Evolutionary conservation across 192 early-diverging fungal genomes (phyloP).

Genomic region (Borealophlyctis nickersoniae): DNA sequence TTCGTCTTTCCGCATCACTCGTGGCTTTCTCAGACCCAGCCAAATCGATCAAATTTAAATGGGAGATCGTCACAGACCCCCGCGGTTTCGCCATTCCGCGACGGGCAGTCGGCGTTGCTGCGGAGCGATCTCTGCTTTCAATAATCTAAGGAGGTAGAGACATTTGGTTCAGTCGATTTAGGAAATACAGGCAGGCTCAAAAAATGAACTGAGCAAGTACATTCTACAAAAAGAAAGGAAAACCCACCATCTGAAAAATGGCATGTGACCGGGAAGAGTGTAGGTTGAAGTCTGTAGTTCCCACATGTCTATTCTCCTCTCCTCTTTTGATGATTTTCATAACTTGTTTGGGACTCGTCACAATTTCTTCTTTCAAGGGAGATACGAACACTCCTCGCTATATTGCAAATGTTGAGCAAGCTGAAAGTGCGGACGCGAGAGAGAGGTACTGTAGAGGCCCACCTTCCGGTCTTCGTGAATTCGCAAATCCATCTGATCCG

Average conservation of each 20-base stretch:
- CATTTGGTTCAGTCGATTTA: slow-evolving; percentile 2
- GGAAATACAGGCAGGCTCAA: not conserved
- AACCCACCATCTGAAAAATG: slow-evolving; percentile 81
- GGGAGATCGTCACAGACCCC: slow-evolving; percentile 31
- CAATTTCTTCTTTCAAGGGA: slow-evolving; percentile 48
- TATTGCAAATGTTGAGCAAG: slow-evolving; percentile 1
- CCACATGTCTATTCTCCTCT: slow-evolving; percentile 74
- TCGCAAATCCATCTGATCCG: slow-evolving; percentile 74
- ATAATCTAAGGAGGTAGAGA: slow-evolving; percentile 49
- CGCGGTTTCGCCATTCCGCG: not conserved
- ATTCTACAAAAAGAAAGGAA: not conserved
- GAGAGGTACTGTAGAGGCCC: not conserved
- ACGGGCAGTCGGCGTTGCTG: not conserved
- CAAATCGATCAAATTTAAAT: slow-evolving; percentile 87
- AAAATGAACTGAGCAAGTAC: not conserved
- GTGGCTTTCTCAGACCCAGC: slow-evolving; percentile 94
- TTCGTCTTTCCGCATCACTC: slow-evolving; percentile 79
- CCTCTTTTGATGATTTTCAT: slow-evolving; percentile 39
- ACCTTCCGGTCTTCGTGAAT: slow-evolving; percentile 78
- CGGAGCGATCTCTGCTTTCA: slow-evolving; percentile 67
- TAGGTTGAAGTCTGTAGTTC: slow-evolving; percentile 91
- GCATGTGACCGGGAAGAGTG: slow-evolving; percentile 91
- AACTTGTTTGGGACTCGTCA: slow-evolving; percentile 45
- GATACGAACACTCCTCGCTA: slow-evolving; percentile 50
- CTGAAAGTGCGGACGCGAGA: not conserved